These are phyloP conservation scores for Dichotomocladium elegans DNA, from an alignment of 371 early-diverging fungal genomes.

Conservation along the genomic window DNA sequence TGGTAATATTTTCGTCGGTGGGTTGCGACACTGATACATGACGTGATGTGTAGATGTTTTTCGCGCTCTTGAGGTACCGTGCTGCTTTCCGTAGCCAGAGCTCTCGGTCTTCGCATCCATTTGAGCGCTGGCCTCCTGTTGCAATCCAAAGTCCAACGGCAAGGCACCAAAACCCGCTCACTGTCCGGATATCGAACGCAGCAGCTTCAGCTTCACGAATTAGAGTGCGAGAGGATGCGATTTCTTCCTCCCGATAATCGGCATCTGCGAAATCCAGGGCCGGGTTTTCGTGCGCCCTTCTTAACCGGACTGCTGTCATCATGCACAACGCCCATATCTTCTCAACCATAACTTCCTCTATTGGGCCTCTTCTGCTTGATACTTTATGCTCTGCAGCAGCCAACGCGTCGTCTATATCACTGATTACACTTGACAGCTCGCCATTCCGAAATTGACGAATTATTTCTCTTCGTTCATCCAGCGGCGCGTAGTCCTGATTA, in stretches of 20 bases:
- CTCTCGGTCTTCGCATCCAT: conserved; percentile 12
- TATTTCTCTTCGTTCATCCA: background rate
- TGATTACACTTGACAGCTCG: background rate
- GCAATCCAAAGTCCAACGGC: conserved; percentile 27
- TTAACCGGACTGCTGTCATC: conserved; percentile 4
- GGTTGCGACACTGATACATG: no score
- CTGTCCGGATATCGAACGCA: conserved; percentile 1
- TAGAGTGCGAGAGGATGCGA: conserved; percentile 6
- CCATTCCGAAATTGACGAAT: conserved; percentile 4
- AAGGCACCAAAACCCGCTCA: conserved; percentile 23
- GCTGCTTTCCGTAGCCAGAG: conserved; percentile 11
- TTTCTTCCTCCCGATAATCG: conserved; percentile 12
- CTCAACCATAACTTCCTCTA: background rate
- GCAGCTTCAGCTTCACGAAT: conserved; percentile 11
- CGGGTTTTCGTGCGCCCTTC: conserved; percentile 5
- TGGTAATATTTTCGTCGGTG: no score
- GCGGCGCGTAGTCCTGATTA: background rate
- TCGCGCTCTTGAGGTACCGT: background rate
- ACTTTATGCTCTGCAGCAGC: background rate
- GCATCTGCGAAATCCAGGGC: background rate
- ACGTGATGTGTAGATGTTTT: background rate
- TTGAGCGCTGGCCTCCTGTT: conserved; percentile 4
- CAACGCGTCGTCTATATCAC: background rate
- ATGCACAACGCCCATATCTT: conserved; percentile 9
- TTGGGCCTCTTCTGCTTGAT: no score